Conservation (phyloP, 139 green algal genomes). For the Chlamydomonas incerta region DNA sequence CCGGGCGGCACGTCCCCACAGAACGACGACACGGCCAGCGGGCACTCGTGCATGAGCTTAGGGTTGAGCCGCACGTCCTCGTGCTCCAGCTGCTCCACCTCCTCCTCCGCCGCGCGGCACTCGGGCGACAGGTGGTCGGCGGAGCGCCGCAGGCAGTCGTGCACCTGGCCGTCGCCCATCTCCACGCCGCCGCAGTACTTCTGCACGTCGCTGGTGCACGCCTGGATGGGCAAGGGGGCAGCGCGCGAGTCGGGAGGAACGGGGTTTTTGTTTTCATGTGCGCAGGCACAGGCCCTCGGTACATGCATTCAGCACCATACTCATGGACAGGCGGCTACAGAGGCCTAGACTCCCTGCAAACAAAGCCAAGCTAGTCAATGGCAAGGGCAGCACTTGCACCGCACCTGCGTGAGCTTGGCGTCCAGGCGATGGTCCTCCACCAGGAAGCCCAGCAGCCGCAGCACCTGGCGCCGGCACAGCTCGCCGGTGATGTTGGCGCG, state of each 20-base stretch:
- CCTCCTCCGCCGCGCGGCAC: constrained; percentile 46
- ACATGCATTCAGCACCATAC: too few relatives aligned
- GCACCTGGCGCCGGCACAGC: constrained; percentile 53
- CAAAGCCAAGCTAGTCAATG: too few relatives aligned
- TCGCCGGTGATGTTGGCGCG: constrained; percentile 30
- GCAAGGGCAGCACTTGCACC: neutral
- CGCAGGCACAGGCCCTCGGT: too few relatives aligned
- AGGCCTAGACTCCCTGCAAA: too few relatives aligned
- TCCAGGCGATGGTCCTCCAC: constrained; percentile 62
- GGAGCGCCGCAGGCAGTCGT: constrained; percentile 55
- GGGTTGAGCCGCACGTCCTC: constrained; percentile 64
- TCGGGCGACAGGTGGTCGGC: constrained; percentile 41
- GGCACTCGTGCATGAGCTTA: constrained; percentile 50
- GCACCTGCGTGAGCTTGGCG: constrained; percentile 23
- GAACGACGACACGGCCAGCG: constrained; percentile 46
- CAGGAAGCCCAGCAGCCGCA: constrained; percentile 56
- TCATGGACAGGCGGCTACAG: too few relatives aligned
- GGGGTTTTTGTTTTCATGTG: too few relatives aligned
- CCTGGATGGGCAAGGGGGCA: constrained; percentile 26
- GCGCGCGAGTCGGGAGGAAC: too few relatives aligned
- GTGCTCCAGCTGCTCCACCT: constrained; percentile 55
- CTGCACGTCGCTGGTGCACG: constrained; percentile 49
- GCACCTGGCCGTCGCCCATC: constrained; percentile 44
- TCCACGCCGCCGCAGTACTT: constrained; percentile 53
- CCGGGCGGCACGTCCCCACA: constrained; percentile 48